A percentile compares a stretch with the other conserved stretches of the same genome.
Conservation (phyloP, 345 rosid species). For the Melaleuca alternifolia region DNA sequence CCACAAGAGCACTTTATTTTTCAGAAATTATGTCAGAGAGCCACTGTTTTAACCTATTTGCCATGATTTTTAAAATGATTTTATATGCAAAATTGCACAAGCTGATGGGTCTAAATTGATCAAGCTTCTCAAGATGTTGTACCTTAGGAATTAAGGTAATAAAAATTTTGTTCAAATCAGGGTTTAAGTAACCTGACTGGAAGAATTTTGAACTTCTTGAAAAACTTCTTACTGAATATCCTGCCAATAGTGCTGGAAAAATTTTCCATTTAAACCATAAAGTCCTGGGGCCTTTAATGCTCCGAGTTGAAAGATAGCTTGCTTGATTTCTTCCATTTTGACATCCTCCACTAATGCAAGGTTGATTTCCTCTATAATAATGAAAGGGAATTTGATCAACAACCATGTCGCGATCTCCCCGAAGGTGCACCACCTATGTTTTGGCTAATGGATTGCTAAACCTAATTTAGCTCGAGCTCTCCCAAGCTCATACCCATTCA, state of each 20-base stretch:
- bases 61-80: rapidly evolving
- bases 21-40: not conserved
- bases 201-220: not conserved
- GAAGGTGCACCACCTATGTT: too few relatives aligned
- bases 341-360: rapidly evolving
- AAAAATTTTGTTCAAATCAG: not conserved
- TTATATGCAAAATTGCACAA: not conserved
- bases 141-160: not conserved
- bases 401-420: too few relatives aligned
- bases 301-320: rapidly evolving
- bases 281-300: not conserved
- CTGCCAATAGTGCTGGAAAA: not conserved
- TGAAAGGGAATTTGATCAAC: too few relatives aligned
- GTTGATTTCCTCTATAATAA: too few relatives aligned
- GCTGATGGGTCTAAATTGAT: not conserved
- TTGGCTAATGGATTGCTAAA: too few relatives aligned
- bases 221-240: not conserved
- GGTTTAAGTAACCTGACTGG: rapidly evolving
- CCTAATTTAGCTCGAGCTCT: too few relatives aligned
- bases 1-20: not conserved
- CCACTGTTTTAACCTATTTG: not conserved
- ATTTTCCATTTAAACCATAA: not conserved
- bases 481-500: too few relatives aligned
- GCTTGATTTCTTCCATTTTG: not conserved
- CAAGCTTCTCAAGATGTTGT: not conserved